Evolutionary conservation across 495 filamentous ascomycete species (phyloP).

Genomic region (Tuber borchii): DNA sequence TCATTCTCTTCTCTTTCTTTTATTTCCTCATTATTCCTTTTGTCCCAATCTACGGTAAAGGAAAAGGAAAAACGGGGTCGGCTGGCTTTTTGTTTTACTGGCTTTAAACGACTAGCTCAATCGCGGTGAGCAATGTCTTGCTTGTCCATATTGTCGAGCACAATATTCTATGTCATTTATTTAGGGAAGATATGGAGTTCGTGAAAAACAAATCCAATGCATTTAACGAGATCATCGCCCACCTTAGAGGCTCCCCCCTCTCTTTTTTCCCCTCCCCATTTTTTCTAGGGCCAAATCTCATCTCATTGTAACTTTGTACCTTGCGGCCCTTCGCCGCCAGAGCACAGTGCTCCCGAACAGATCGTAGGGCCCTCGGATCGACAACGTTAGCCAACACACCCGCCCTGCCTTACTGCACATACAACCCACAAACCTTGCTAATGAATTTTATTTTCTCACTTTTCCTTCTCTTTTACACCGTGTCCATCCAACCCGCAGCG

Average conservation of each 20-base stretch:
- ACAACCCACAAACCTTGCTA: not conserved
- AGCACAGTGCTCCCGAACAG: not conserved
- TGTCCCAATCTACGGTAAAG: not conserved
- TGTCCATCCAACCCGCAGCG: not conserved
- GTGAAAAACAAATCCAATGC: not conserved
- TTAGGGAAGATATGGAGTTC: not conserved
- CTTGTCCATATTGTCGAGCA: not conserved
- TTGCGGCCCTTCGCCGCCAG: not conserved
- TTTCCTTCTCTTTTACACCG: not conserved
- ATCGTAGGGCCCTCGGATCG: not conserved
- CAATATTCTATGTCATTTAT: not conserved
- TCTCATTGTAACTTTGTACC: not conserved
- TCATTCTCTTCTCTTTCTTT: not conserved
- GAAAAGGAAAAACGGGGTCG: not conserved
- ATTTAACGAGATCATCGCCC: not conserved
- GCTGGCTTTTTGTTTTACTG: slow-evolving; percentile 4
- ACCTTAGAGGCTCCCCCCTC: not conserved
- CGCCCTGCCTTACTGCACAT: not conserved
- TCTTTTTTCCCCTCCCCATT: not conserved
- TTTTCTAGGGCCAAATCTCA: not conserved
- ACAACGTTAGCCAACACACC: not conserved
- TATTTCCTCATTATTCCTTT: not conserved
- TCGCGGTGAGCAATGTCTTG: not conserved
- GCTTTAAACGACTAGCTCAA: not conserved
- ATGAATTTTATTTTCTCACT: not conserved